These are phyloP conservation scores for Tetragonia tetragonoides DNA, from an alignment of 148 eudicot genomes.

Conservation along the genomic window DNA sequence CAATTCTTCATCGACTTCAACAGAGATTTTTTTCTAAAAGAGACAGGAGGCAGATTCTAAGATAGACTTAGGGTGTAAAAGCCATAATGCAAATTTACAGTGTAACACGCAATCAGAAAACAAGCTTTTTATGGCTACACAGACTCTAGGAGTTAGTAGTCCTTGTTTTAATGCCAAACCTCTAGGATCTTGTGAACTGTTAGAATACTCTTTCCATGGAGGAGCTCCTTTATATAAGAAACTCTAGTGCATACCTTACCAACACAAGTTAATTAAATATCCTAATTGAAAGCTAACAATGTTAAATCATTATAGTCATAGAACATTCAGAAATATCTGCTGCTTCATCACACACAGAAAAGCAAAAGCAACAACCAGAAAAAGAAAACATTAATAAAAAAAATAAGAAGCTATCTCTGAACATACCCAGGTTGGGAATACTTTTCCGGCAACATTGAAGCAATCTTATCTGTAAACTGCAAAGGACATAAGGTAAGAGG, in stretches of 20 bases:
- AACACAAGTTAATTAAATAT: not conserved
- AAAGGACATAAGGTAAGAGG: conserved; percentile 25
- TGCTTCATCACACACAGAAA: not conserved
- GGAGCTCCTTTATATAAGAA: not conserved
- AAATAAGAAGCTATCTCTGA: conserved; percentile 3
- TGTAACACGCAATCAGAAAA: not conserved
- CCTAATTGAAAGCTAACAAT: not conserved
- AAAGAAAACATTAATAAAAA: not conserved
- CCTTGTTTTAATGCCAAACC: not conserved
- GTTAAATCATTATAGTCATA: not conserved
- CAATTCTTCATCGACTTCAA: too few species aligned
- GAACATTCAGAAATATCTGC: not conserved
- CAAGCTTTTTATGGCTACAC: not conserved
- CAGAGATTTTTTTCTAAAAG: too few species aligned
- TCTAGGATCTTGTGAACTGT: not conserved
- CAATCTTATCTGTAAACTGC: conserved; percentile 92
- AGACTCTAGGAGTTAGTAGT: too few species aligned
- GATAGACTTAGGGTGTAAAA: not conserved
- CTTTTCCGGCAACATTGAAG: conserved; percentile 84
- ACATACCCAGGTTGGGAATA: conserved; percentile 91
- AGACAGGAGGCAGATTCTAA: too few species aligned
- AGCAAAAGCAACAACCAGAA: not conserved
- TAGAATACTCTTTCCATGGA: not conserved
- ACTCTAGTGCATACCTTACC: conserved; percentile 2
- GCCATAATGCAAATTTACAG: not conserved